These are phyloP conservation scores for Flaveria linearis DNA, from an alignment of 129 eudicot genomes.

Conservation along the genomic window DNA sequence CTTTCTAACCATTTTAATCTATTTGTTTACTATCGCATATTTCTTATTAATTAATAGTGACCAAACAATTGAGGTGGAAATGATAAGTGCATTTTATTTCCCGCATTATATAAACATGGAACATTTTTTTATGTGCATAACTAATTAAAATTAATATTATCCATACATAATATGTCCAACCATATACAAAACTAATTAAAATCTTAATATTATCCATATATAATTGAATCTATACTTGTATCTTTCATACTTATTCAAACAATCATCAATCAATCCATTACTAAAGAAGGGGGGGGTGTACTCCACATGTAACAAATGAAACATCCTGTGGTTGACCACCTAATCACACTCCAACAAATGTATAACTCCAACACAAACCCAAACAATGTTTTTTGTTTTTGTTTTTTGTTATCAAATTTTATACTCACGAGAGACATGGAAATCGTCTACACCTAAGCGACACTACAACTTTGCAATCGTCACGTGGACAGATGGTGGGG, in stretches of 20 bases:
- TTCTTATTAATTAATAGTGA: background rate
- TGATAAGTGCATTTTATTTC: background rate
- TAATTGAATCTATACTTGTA: too few species aligned
- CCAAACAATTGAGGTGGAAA: background rate
- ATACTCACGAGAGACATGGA: conserved; percentile 41
- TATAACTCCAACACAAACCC: conserved; percentile 13
- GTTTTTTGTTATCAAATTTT: background rate
- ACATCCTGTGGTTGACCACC: too few species aligned
- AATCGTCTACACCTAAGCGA: conserved; percentile 46
- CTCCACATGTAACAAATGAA: too few species aligned
- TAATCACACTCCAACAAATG: too few species aligned
- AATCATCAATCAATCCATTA: too few species aligned
- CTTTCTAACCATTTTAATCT: too few species aligned
- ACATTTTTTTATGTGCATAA: background rate
- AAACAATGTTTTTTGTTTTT: conserved; percentile 9
- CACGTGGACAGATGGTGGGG: conserved; percentile 85
- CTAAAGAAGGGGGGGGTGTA: too few species aligned
- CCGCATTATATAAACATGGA: conserved; percentile 5
- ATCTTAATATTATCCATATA: too few species aligned
- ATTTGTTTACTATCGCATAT: background rate
- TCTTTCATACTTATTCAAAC: too few species aligned
- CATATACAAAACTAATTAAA: too few species aligned
- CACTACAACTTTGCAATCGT: conserved; percentile 72
- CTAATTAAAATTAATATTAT: too few species aligned
- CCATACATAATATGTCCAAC: too few species aligned